phyloP scores from a whole-genome alignment of 1,284 basidiomycete genomes.

The Bothia castanella region DNA sequence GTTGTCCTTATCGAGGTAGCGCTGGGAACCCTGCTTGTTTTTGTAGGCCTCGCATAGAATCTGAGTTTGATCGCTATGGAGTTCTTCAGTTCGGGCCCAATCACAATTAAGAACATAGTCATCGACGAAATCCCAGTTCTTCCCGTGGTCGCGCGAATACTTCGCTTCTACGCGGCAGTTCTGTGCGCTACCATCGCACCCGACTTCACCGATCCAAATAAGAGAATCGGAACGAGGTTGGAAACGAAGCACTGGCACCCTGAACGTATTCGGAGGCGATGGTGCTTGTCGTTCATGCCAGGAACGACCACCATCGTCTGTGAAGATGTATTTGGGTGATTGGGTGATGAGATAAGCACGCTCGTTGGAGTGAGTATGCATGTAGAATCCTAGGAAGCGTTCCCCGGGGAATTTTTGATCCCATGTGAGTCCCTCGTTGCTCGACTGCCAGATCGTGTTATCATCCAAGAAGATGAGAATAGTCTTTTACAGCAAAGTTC shows the following conservation, averaged over 20 bases:
- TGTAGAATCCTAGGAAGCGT: slow-evolving; percentile 78
- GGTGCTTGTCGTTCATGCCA: slow-evolving; percentile 70
- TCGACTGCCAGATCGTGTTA: slow-evolving; percentile 85
- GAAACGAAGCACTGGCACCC: slow-evolving; percentile 78
- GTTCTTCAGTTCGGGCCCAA: slow-evolving; percentile 81
- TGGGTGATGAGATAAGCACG: slow-evolving; percentile 89
- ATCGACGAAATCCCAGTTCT: slow-evolving; percentile 75
- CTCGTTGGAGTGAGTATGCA: slow-evolving; percentile 76
- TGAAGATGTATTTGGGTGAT: slow-evolving; percentile 66
- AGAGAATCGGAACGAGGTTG: slow-evolving; percentile 85
- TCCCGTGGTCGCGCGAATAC: slow-evolving; percentile 77
- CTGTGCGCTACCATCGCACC: slow-evolving; percentile 49
- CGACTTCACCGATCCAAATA: slow-evolving; percentile 83
- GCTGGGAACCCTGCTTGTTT: slow-evolving; percentile 82
- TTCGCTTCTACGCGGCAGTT: slow-evolving; percentile 71
- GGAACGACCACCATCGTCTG: slow-evolving; percentile 73
- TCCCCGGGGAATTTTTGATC: slow-evolving; percentile 57
- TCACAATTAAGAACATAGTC: slow-evolving; percentile 87
- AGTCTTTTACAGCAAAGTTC: slow-evolving; percentile 46
- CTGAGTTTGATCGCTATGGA: slow-evolving; percentile 78
- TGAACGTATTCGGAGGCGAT: slow-evolving; percentile 74
- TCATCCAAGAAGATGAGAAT: slow-evolving; percentile 82
- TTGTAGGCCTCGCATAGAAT: slow-evolving; percentile 91
- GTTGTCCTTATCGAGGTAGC: slow-evolving; percentile 53
- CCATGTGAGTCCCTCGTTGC: slow-evolving; percentile 95